Base-by-base conservation (phyloP, 176 grass and related monocot genomes). In the Bromus sterilis region DNA sequence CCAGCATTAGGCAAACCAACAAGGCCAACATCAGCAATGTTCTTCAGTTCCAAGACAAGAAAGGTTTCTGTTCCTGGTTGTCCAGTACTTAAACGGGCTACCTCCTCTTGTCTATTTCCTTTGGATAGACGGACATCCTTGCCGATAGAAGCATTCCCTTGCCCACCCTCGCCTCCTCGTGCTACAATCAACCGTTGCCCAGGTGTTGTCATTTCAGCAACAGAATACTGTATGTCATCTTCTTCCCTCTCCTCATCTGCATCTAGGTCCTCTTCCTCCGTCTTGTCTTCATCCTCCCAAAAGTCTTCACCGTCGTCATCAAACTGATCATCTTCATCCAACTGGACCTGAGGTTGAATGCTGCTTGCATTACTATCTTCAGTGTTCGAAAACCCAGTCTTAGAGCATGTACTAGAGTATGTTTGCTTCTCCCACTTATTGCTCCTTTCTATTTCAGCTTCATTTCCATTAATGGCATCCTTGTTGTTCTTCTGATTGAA, bases 11-110 rank as follows among this genome's bases (percentile, higher is more conserved):
- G 94, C 69, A 97, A 63, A 60, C 94, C 94, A 60, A 94, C 83
- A 72, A 97, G 89, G 51, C 94, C 94, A 35, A 97, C 82, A 85
- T 97, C 94, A 4, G 94, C 94, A 73, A 97, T 97, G 73, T 87
- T 94, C 82, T 94, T 97, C 56, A 97, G 60, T 84, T 97, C 94
- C 66, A 97, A 82, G 76, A 97, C 88, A 66, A 97, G 85, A 74
- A 84, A 57, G 55, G 73, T 86, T 78, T 97, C 89, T 33, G 89
- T 91, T 83, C 94, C 94, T 42, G 79, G 77, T 24, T 77, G 55
- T 46, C 91, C 89, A 1, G 57, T 64, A 78, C 76, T 83, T 74
- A 83, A 80, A 60, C 69, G 66, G 46, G 79, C 69, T 62, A 83
- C 62, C 58, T 76, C 37, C 59, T 56, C 61, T 74, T 97, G 67